phyloP scores from a whole-genome alignment of 345 rosid species.

The Excoecaria agallocha region DNA sequence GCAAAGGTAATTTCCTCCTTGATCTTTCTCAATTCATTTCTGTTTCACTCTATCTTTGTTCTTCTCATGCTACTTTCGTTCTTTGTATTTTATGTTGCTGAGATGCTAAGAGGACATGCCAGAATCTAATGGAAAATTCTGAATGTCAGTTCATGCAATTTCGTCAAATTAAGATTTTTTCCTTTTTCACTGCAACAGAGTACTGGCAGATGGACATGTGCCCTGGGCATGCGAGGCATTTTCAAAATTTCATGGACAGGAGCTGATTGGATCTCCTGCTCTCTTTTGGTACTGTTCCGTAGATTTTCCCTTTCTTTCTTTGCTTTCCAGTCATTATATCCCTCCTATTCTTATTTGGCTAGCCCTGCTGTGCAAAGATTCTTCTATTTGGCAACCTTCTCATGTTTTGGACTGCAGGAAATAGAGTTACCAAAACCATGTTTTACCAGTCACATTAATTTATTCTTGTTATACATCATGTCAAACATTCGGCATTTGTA shows the following conservation, averaged over 20 bases:
- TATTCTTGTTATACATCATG: neutral
- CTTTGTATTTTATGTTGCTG: neutral
- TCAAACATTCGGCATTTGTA: neutral
- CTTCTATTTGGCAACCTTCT: neutral
- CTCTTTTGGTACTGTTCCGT: constrained; percentile 23
- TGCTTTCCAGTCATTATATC: neutral
- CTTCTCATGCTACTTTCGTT: neutral
- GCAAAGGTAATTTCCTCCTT: constrained; percentile 58
- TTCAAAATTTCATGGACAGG: constrained; percentile 27
- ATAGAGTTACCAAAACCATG: neutral
- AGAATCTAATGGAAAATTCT: neutral
- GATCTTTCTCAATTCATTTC: neutral
- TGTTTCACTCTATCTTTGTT: too few relatives aligned
- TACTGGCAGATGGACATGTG: constrained; percentile 32
- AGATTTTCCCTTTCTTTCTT: neutral
- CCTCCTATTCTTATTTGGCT: neutral
- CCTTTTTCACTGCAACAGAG: constrained; percentile 15
- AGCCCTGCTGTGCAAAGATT: neutral
- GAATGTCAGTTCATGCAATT: neutral
- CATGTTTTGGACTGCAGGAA: neutral
- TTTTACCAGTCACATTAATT: neutral
- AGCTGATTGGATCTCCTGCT: constrained; percentile 21
- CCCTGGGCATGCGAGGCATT: constrained; percentile 36
- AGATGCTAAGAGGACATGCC: neutral
- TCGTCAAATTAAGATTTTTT: neutral